These are phyloP conservation scores for Penicillium sclerotigenum DNA, from an alignment of 2,329 filamentous ascomycete species.

Conservation along the genomic window DNA sequence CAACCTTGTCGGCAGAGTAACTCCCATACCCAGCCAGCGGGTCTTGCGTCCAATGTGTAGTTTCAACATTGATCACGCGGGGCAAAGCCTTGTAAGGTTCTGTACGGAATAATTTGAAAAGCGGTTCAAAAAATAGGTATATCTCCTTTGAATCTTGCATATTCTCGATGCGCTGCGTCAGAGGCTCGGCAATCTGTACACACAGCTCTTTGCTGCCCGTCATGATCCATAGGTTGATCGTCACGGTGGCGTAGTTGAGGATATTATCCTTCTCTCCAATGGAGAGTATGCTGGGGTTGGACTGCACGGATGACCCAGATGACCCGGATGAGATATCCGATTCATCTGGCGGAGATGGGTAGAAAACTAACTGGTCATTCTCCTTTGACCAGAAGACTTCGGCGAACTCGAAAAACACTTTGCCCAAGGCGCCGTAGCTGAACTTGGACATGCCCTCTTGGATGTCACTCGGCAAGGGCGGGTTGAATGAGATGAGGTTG, in stretches of 20 bases:
- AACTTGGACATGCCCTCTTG: slow-evolving; percentile 37
- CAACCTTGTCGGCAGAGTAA: slow-evolving; percentile 47
- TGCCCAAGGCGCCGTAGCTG: slow-evolving; percentile 44
- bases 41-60: slow-evolving; percentile 47
- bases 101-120: slow-evolving; percentile 45
- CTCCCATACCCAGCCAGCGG: slow-evolving; percentile 44
- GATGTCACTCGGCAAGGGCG: slow-evolving; percentile 37
- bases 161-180: slow-evolving; percentile 47
- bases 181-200: slow-evolving; percentile 44
- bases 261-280: slow-evolving; percentile 31
- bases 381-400: slow-evolving; percentile 48
- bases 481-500: slow-evolving; percentile 41
- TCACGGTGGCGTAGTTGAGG: slow-evolving; percentile 45
- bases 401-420: slow-evolving; percentile 45
- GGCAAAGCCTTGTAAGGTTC: slow-evolving; percentile 46
- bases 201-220: slow-evolving; percentile 43
- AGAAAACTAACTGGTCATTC: slow-evolving; percentile 47
- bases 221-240: slow-evolving; percentile 47
- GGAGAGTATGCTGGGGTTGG: slow-evolving; percentile 12
- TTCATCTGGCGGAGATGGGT: slow-evolving; percentile 38
- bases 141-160: slow-evolving; percentile 39
- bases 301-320: slow-evolving; percentile 28
- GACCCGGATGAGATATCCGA: slow-evolving; percentile 28
- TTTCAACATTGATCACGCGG: slow-evolving; percentile 40
- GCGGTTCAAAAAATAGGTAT: slow-evolving; percentile 45